Evolutionary conservation across 1,284 basidiomycete species (phyloP).

Genomic region (Leccinum glutinopallens): DNA sequence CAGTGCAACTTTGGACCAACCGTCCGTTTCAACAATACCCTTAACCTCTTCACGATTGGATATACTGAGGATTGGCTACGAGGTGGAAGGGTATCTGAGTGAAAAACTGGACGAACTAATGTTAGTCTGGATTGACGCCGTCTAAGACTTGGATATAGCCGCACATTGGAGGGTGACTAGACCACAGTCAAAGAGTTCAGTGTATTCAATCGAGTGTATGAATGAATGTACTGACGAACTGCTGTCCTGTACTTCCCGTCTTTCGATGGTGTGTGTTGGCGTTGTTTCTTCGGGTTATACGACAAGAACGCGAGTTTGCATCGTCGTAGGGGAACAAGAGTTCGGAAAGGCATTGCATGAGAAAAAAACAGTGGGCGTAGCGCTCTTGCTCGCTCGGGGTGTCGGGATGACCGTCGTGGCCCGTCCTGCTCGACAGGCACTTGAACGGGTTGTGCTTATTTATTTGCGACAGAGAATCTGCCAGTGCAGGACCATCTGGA

Average conservation of each 20-base stretch:
- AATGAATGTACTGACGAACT: conserved; percentile 57
- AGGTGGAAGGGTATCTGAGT: too few species aligned
- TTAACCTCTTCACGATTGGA: too few species aligned
- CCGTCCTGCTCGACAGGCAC: conserved; percentile 23
- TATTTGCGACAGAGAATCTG: conserved; percentile 15
- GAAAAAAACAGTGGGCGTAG: conserved; percentile 76
- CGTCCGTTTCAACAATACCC: too few species aligned
- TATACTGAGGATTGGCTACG: too few species aligned
- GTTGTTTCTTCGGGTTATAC: conserved; percentile 69
- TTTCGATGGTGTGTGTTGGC: conserved; percentile 60
- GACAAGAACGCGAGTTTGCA: conserved; percentile 91
- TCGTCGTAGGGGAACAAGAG: conserved; percentile 88
- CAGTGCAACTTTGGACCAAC: too few species aligned
- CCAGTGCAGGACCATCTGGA: conserved; percentile 12
- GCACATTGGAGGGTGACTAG: too few species aligned
- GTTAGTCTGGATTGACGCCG: too few species aligned
- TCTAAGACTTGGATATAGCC: too few species aligned
- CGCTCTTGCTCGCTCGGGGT: conserved; percentile 39
- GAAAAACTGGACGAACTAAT: too few species aligned
- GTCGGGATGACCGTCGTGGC: conserved; percentile 14
- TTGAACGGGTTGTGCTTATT: conserved; percentile 18
- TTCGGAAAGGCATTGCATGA: conserved; percentile 93
- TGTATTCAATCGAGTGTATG: too few species aligned
- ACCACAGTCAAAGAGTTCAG: too few species aligned
- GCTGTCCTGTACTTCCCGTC: conserved; percentile 62